Conservation (phyloP, 345 rosid species). For the Odontarrhena argentea region DNA sequence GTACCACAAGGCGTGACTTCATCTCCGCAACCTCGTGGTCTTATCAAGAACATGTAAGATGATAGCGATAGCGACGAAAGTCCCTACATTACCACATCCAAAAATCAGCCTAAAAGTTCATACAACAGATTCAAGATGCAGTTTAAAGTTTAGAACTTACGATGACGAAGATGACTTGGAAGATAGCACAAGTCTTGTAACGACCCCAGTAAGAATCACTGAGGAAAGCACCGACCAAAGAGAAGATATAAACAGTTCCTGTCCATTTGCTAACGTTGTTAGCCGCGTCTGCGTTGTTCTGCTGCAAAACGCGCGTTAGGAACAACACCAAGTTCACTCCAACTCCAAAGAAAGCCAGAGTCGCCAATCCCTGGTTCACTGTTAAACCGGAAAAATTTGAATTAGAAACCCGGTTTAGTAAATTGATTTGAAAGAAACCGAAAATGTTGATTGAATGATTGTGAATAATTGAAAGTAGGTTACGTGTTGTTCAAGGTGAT, state of each 20-base stretch:
- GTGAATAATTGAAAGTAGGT: slow-evolving; percentile 37
- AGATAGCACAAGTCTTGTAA: slow-evolving; percentile 96
- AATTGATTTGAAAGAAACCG: slow-evolving; percentile 35
- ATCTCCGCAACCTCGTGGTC: slow-evolving; percentile 86
- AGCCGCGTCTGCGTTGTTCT: slow-evolving; percentile 95
- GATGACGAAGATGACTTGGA: slow-evolving; percentile 87
- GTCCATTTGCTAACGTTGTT: slow-evolving; percentile 99
- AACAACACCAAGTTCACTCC: slow-evolving; percentile 95
- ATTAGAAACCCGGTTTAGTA: slow-evolving; percentile 24
- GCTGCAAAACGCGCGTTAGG: slow-evolving; percentile 89
- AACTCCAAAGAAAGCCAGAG: slow-evolving; percentile 97
- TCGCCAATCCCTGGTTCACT: slow-evolving; percentile 98
- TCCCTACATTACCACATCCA: slow-evolving; percentile 57
- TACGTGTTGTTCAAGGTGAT: slow-evolving; percentile 43
- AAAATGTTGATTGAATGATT: slow-evolving; percentile 36
- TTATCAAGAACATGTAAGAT: slow-evolving; percentile 68
- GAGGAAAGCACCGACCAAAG: slow-evolving; percentile 93
- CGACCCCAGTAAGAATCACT: slow-evolving; percentile 99
- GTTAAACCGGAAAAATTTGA: slow-evolving; percentile 29
- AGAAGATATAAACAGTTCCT: slow-evolving; percentile 98
- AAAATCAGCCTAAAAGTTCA: not conserved
- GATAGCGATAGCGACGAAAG: slow-evolving; percentile 70
- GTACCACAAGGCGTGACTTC: slow-evolving; percentile 64
- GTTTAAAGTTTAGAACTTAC: slow-evolving; percentile 42
- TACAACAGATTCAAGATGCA: too few species aligned